A percentile compares a stretch with the other conserved stretches of the same genome.
phyloP scores from a whole-genome alignment of 352 stramenopile species.

The Peronospora belbahrii region DNA sequence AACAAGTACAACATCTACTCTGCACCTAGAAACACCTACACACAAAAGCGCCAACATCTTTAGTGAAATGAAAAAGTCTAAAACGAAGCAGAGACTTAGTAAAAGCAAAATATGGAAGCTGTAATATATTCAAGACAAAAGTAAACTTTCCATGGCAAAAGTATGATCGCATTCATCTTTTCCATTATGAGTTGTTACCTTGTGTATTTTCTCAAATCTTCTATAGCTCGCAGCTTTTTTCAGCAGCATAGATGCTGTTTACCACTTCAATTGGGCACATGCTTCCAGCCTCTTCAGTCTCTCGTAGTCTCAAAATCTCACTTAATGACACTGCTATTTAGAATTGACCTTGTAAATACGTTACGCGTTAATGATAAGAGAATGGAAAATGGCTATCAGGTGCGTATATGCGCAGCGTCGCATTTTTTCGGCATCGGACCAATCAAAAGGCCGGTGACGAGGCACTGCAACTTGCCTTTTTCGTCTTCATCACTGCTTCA shows the following conservation, averaged over 20 bases:
- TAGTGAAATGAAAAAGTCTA: too few relatives aligned
- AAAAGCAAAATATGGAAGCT: too few relatives aligned
- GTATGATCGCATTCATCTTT: too few relatives aligned
- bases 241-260: slow-evolving; percentile 34
- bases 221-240: slow-evolving; percentile 36
- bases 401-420: too few relatives aligned
- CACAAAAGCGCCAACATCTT: too few relatives aligned
- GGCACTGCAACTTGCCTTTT: slow-evolving; percentile 4
- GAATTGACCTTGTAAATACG: not conserved
- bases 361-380: slow-evolving; percentile 2
- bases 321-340: not conserved
- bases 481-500: slow-evolving; percentile 2
- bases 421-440: not conserved
- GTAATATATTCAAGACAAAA: slow-evolving; percentile 35
- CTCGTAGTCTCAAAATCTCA: not conserved
- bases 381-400: not conserved
- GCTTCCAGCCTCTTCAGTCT: slow-evolving; percentile 46
- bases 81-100: too few relatives aligned
- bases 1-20: too few relatives aligned
- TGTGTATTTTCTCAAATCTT: slow-evolving; percentile 15
- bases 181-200: slow-evolving; percentile 38
- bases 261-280: slow-evolving; percentile 40
- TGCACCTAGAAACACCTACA: too few relatives aligned
- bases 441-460: slow-evolving; percentile 11
- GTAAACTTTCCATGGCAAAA: too few relatives aligned